These are phyloP conservation scores for Ustilago curta DNA, from an alignment of 1,284 basidiomycete genomes.

Conservation along the genomic window DNA sequence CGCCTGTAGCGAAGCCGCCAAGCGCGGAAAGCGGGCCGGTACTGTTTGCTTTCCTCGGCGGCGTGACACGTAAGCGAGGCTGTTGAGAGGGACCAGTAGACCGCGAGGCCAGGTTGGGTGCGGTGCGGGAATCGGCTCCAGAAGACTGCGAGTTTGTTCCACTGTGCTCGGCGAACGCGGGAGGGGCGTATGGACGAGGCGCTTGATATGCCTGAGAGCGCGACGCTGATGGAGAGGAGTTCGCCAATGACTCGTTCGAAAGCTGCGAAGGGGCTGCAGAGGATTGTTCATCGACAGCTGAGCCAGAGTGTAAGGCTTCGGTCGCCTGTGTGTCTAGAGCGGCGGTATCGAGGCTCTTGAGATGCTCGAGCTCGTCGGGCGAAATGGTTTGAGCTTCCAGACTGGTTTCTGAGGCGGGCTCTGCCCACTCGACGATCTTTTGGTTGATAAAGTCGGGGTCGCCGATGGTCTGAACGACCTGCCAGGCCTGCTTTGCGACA, in stretches of 20 bases:
- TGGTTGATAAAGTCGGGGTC: constrained; percentile 63
- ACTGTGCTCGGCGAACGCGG: neutral
- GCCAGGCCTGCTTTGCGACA: constrained; percentile 59
- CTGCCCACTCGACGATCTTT: constrained; percentile 56
- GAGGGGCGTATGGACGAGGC: constrained; percentile 1
- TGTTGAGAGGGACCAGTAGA: constrained; percentile 12
- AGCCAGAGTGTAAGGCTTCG: constrained; percentile 7
- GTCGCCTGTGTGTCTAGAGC: constrained; percentile 18
- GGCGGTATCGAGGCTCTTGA: constrained; percentile 34
- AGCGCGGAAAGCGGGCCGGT: constrained; percentile 42
- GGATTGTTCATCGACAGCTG: neutral
- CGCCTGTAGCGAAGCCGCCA: constrained; percentile 47
- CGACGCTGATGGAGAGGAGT: neutral
- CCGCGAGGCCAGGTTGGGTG: constrained; percentile 5
- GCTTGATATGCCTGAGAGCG: constrained; percentile 1
- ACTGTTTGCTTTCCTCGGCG: constrained; percentile 31
- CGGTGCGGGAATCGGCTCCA: constrained; percentile 1
- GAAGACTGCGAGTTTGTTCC: constrained; percentile 2
- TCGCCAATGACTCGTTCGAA: neutral
- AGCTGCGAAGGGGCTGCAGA: neutral
- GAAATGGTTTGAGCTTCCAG: constrained; percentile 44
- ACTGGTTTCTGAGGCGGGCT: constrained; percentile 50
- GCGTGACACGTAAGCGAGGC: constrained; percentile 27
- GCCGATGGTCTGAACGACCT: constrained; percentile 55
- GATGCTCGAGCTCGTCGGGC: constrained; percentile 38